phyloP scores from a whole-genome alignment of 192 early-diverging fungal species.

The Spinellus fusiger region DNA sequence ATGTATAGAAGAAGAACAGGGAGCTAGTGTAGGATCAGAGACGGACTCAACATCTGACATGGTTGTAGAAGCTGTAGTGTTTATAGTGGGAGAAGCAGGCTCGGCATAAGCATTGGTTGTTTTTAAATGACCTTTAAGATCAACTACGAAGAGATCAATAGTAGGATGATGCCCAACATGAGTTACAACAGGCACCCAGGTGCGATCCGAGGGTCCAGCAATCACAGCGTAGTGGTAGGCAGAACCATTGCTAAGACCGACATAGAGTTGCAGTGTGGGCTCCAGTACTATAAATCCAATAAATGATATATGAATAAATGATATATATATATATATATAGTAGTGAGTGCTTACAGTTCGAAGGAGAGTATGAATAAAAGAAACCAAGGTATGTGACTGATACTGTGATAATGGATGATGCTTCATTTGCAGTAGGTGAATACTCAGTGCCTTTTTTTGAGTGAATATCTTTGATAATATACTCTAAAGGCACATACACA shows the following conservation, averaged over 20 bases:
- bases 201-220: background rate
- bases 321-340: background rate
- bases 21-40: background rate
- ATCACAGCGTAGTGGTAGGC: conserved; percentile 12
- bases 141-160: conserved; percentile 8
- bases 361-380: conserved; percentile 15
- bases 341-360: background rate
- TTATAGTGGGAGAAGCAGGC: too few species aligned
- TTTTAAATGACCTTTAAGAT: conserved; percentile 12
- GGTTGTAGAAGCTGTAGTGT: too few species aligned
- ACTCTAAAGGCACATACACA: background rate
- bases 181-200: background rate
- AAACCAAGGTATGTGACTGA: conserved; percentile 3
- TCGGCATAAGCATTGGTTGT: background rate
- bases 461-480: background rate
- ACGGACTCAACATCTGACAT: too few species aligned
- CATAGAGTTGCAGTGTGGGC: conserved; percentile 4
- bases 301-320: conserved; percentile 1
- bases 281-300: background rate
- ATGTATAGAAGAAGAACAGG: background rate
- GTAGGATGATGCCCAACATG: background rate
- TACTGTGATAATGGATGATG: background rate
- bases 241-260: conserved; percentile 18
- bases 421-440: background rate
- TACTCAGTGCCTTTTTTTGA: background rate